Base-by-base conservation (phyloP, 148 eudicot genomes). In the Polygonum maritimum region DNA sequence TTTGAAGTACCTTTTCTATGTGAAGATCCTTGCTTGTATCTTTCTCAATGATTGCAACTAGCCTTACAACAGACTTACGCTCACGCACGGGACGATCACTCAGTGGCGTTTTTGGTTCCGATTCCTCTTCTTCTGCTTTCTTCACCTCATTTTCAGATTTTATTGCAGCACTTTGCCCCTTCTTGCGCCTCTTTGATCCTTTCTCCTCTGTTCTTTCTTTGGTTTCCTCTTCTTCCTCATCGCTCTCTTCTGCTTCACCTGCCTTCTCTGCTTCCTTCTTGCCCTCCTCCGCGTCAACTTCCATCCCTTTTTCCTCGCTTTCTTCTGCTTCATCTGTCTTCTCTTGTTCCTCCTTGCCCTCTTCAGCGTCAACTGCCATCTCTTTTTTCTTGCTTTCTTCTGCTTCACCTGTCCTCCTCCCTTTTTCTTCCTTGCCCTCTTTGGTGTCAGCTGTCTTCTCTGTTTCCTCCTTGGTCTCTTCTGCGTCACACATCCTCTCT, bases 11-110 rank as follows among this genome's bases (percentile, higher is more conserved):
- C 91, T 90, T 90, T 76, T 84, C 92, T 72, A 95, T 87, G 79
- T 81, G 85, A 80, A 95, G 78, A 14, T 92, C 97, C 83, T 69
- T 92, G 16, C 77, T 72, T 40, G 84, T 70, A 77, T 92, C 96
- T 84, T 87, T 85, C 75, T 92, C 97, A 71, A 95, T 84, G 31
- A 82, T 67, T 2, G 97, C 97, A 81, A 95, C 98, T 82, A 95
- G 84, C 85, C 98, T 90, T 74, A 89, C 98, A 65, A 95, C 98
- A 65, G 97, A 92, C 81, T 90, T 95, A 67, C 97, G 81, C 78
- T 91, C 96, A 44, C 97, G 96, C 21, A 92, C 92, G 36, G 98
- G 97, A 48, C 98, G 98, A 21, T 89, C 91, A 51, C 76, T 76
- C 49, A 86, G 72, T 1, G 97, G 97, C 74, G 94, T 92, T 79